A percentile compares a stretch with the other conserved stretches of the same genome.
Evolutionary conservation across 768 basidiomycete species (phyloP).

Genomic region (Suillus placidus): DNA sequence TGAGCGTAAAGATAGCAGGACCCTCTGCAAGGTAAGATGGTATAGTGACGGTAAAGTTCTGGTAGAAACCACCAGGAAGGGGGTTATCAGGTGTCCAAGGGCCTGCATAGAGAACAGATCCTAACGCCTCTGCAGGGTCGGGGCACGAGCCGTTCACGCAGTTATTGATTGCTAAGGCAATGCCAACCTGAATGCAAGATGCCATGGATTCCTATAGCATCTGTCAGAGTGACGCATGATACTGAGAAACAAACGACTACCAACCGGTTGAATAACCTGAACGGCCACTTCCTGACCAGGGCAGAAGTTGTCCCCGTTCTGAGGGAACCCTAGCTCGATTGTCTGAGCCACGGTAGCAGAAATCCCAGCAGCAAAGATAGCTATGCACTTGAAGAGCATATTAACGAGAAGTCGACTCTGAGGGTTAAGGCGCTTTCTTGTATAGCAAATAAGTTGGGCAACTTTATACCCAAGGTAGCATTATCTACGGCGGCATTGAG

Average conservation of each 20-base stretch:
- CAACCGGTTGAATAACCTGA: constrained; percentile 27
- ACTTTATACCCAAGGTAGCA: not conserved
- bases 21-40: constrained; percentile 11
- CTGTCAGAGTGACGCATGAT: not conserved
- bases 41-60: constrained; percentile 32
- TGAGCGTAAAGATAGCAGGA: constrained; percentile 33
- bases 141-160: constrained; percentile 29
- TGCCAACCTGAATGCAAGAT: constrained; percentile 31
- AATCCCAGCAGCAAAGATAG: constrained; percentile 13
- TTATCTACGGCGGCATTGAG: not conserved
- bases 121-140: constrained; percentile 21
- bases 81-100: constrained; percentile 29
- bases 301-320: constrained; percentile 19
- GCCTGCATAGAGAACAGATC: constrained; percentile 31
- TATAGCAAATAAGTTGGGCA: not conserved
- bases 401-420: not conserved
- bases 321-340: constrained; percentile 28
- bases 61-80: constrained; percentile 24
- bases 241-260: not conserved
- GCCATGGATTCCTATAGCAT: constrained; percentile 21
- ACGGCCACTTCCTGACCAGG: constrained; percentile 23
- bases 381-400: constrained; percentile 8
- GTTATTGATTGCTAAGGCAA: constrained; percentile 27
- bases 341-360: constrained; percentile 28
- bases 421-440: not conserved